Evolutionary conservation across 2,329 filamentous ascomycete species (phyloP).

Genomic region (Boeremia lycopersici): DNA sequence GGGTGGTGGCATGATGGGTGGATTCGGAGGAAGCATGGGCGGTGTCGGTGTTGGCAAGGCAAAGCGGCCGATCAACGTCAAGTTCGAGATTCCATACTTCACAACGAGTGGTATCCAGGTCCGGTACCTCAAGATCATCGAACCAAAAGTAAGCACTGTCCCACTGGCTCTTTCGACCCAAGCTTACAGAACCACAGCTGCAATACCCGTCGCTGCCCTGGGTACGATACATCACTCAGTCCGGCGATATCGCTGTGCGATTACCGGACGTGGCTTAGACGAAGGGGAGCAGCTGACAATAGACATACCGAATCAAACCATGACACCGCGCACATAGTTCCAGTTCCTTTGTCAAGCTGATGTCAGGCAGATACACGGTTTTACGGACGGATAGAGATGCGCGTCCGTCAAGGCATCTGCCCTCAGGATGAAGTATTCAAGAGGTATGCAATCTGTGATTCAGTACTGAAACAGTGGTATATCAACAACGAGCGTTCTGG

Average conservation of each 20-base stretch:
- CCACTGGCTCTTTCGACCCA: not conserved
- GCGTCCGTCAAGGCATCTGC: not conserved
- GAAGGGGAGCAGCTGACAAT: slow-evolving; percentile 8
- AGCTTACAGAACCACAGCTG: slow-evolving; percentile 61
- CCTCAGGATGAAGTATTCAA: not conserved
- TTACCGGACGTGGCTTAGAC: slow-evolving; percentile 82
- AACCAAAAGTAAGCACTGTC: slow-evolving; percentile 81
- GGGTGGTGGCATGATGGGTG: slow-evolving; percentile 96
- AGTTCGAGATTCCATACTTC: slow-evolving; percentile 99
- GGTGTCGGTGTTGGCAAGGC: slow-evolving; percentile 81
- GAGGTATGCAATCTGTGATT: not conserved
- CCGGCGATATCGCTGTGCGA: slow-evolving; percentile 92
- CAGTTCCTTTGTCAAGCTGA: not conserved
- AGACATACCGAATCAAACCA: slow-evolving; percentile 25
- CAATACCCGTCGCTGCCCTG: slow-evolving; percentile 98
- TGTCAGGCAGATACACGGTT: not conserved
- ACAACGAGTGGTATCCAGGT: slow-evolving; percentile 99
- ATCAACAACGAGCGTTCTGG: slow-evolving; percentile 4
- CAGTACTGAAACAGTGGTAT: not conserved
- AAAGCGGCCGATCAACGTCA: slow-evolving; percentile 96
- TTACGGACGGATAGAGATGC: not conserved
- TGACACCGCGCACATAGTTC: slow-evolving; percentile 8
- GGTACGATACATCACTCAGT: slow-evolving; percentile 99
- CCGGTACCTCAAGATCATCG: slow-evolving; percentile 97
- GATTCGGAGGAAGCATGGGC: slow-evolving; percentile 96